Evolutionary conservation across 2,329 filamentous ascomycete species (phyloP).

Genomic region (Clarireedia homoeocarpa): DNA sequence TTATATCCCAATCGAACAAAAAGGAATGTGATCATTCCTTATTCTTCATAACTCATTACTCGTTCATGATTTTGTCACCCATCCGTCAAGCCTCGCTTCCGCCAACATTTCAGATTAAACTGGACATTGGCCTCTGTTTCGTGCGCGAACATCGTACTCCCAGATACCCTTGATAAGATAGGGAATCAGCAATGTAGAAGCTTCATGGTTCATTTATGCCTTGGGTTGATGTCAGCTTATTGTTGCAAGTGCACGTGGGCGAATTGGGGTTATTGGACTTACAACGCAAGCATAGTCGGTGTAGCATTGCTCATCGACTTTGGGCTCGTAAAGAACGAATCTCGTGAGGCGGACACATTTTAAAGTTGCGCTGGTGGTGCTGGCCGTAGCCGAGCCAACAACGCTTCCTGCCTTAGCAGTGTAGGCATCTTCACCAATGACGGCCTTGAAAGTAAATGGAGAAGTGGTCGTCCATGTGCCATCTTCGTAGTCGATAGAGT

Average conservation of each 20-base stretch:
- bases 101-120: not conserved
- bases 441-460: not conserved
- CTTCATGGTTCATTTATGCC: not conserved
- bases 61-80: not conserved
- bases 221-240: slow-evolving; percentile 3
- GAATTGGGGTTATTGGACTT: not conserved
- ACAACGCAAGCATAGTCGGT: slow-evolving; percentile 7
- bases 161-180: not conserved
- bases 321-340: slow-evolving; percentile 8
- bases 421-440: not conserved
- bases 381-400: not conserved
- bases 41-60: not conserved
- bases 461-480: slow-evolving; percentile 1
- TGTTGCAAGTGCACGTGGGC: not conserved
- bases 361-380: not conserved
- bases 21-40: slow-evolving; percentile 1
- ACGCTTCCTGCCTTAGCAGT: not conserved
- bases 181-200: not conserved
- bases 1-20: not conserved
- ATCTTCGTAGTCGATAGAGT: slow-evolving; percentile 8
- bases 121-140: too few relatives aligned
- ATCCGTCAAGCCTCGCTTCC: not conserved
- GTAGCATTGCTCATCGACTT: slow-evolving; percentile 1
- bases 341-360: not conserved
- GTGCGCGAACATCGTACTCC: too few relatives aligned